phyloP scores from a whole-genome alignment of 345 rosid genomes.

The Camelina sativa region DNA sequence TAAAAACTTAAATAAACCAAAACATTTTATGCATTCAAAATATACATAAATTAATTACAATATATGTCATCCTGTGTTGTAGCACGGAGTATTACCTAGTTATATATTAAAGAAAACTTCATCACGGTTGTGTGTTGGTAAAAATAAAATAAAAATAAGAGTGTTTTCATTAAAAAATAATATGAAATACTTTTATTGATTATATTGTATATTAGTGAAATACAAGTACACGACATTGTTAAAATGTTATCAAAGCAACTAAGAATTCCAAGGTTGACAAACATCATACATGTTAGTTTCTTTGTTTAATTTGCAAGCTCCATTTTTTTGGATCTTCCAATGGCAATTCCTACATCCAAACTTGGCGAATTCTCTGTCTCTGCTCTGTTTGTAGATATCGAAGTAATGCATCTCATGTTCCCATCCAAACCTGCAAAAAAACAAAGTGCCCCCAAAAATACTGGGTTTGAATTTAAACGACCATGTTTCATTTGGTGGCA shows the following conservation, averaged over 20 bases:
- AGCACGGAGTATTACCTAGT: too few relatives aligned
- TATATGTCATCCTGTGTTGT: too few relatives aligned
- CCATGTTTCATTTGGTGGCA: slow-evolving; percentile 7
- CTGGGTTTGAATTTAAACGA: slow-evolving; percentile 2
- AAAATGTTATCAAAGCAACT: neutral
- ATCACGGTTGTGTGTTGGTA: too few relatives aligned
- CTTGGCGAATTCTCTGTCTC: slow-evolving; percentile 14
- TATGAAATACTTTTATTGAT: too few relatives aligned
- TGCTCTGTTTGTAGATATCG: slow-evolving; percentile 23
- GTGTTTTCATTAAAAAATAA: too few relatives aligned
- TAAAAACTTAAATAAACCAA: too few relatives aligned
- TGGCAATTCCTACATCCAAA: slow-evolving; percentile 15
- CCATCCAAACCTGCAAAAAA: neutral
- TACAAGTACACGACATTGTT: neutral
- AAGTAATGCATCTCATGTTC: neutral
- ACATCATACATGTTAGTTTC: slow-evolving; percentile 10
- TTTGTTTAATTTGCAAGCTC: slow-evolving; percentile 30
- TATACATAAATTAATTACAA: too few relatives aligned
- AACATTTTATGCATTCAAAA: too few relatives aligned
- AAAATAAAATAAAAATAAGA: too few relatives aligned
- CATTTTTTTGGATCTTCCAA: neutral
- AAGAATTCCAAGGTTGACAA: slow-evolving; percentile 17
- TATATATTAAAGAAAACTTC: too few relatives aligned
- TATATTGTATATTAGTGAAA: neutral
- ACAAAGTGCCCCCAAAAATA: slow-evolving; percentile 1